phyloP scores from a whole-genome alignment of 495 filamentous ascomycete species.

The Lasiosphaeris hirsuta region DNA sequence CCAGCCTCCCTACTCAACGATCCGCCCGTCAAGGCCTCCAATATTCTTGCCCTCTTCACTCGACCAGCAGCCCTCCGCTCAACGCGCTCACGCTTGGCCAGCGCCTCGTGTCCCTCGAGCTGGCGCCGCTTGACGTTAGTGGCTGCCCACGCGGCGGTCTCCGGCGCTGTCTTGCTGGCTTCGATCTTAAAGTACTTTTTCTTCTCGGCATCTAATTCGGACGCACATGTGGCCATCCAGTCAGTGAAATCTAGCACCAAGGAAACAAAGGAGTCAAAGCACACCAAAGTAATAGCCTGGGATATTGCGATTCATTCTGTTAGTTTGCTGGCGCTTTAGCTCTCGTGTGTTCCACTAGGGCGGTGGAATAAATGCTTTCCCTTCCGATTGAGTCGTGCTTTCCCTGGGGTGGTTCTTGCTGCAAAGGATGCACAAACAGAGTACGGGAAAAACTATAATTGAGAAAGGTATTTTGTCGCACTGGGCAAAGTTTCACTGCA shows the following conservation, averaged over 20 bases:
- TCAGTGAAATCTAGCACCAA: not conserved
- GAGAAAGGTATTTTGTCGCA: too few relatives aligned
- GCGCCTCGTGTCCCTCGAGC: conserved; percentile 18
- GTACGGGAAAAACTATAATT: too few relatives aligned
- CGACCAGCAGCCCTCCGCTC: conserved; percentile 8
- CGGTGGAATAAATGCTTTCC: too few relatives aligned
- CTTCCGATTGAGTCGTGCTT: too few relatives aligned
- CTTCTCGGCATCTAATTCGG: conserved; percentile 36
- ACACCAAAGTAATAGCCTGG: conserved; percentile 48
- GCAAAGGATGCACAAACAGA: too few relatives aligned
- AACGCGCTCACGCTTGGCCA: not conserved
- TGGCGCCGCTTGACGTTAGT: conserved; percentile 39
- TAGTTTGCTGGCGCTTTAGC: not conserved
- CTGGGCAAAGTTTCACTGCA: too few relatives aligned
- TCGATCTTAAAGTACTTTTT: conserved; percentile 50
- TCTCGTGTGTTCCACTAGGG: not conserved
- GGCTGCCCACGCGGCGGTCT: conserved; percentile 32
- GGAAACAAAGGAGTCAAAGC: not conserved
- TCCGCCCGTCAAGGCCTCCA: conserved; percentile 11
- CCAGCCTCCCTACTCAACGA: conserved; percentile 17
- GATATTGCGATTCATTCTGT: conserved; percentile 15
- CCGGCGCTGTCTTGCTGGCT: conserved; percentile 29
- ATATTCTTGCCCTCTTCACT: conserved; percentile 18
- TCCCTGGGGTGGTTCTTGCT: too few relatives aligned
- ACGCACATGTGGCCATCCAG: not conserved